phyloP scores from a whole-genome alignment of 257 asterid genomes.

The Solanum dulcamara region DNA sequence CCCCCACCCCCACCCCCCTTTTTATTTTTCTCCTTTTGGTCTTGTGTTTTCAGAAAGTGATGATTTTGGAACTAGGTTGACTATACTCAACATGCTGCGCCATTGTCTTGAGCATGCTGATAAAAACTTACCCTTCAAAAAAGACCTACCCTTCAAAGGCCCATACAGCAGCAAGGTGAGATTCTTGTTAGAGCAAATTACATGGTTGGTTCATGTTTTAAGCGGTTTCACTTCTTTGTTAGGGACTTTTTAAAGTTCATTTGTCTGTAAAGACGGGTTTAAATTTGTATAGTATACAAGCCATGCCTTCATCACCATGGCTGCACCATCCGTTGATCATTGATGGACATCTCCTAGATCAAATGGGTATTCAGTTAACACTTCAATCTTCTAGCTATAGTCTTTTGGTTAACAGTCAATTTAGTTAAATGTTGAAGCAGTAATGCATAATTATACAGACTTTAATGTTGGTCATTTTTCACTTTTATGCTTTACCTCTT shows the following conservation, averaged over 20 bases:
- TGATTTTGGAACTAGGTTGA: conserved; percentile 31
- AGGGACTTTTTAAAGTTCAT: not conserved
- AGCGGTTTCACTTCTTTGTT: not conserved
- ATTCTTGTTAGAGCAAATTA: not conserved
- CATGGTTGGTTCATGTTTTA: not conserved
- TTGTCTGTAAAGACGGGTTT: not conserved
- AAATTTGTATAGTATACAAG: not conserved
- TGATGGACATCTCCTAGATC: not conserved
- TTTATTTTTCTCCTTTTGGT: not conserved
- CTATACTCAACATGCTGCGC: conserved; percentile 38
- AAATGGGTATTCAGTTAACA: not conserved
- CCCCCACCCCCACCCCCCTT: not conserved
- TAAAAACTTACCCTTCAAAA: conserved; percentile 33
- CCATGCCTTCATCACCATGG: not conserved
- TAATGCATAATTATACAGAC: not conserved
- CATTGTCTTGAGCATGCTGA: conserved; percentile 72
- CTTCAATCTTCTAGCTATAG: not conserved
- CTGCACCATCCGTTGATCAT: not conserved
- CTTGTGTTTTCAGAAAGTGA: conserved; percentile 34
- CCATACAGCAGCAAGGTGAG: conserved; percentile 30
- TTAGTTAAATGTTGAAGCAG: not conserved
- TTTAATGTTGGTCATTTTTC: not conserved
- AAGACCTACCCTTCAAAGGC: not conserved
- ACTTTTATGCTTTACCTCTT: not conserved
- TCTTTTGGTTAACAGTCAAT: not conserved